Evolutionary conservation across 2,329 filamentous ascomycete genomes (phyloP).

Genomic region (Colletotrichum aenigma): DNA sequence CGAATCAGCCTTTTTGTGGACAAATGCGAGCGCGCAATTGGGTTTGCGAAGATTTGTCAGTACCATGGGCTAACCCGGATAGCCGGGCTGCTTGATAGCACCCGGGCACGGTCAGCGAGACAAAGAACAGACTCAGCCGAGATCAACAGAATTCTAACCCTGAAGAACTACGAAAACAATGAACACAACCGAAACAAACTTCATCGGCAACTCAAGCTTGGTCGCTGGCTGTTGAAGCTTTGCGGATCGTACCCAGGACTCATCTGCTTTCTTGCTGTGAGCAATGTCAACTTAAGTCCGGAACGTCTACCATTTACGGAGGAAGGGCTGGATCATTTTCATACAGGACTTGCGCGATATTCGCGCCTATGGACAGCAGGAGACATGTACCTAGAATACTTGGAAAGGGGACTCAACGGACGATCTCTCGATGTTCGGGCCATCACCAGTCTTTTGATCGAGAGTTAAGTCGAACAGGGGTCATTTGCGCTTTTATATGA

Average conservation of each 20-base stretch:
- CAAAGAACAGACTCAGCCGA: background rate
- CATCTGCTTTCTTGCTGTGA: background rate
- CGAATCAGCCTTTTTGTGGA: background rate
- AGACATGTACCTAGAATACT: background rate
- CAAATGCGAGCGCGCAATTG: background rate
- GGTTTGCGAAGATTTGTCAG: background rate
- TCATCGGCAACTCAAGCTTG: background rate
- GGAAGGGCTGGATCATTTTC: background rate
- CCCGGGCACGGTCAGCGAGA: background rate
- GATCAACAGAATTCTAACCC: background rate
- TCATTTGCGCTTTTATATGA: background rate
- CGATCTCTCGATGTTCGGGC: background rate
- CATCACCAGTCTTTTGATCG: background rate
- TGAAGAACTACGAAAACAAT: background rate
- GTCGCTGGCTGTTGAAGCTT: background rate
- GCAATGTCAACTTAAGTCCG: background rate
- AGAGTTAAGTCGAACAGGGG: background rate
- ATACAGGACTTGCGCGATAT: background rate
- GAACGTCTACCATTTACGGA: background rate
- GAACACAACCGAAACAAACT: background rate
- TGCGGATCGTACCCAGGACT: background rate
- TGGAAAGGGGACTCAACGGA: background rate
- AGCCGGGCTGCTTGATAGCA: background rate
- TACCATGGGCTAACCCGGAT: background rate
- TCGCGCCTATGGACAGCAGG: background rate